phyloP scores from a whole-genome alignment of 2,329 filamentous ascomycete species.

The Penicillium janthinellum region DNA sequence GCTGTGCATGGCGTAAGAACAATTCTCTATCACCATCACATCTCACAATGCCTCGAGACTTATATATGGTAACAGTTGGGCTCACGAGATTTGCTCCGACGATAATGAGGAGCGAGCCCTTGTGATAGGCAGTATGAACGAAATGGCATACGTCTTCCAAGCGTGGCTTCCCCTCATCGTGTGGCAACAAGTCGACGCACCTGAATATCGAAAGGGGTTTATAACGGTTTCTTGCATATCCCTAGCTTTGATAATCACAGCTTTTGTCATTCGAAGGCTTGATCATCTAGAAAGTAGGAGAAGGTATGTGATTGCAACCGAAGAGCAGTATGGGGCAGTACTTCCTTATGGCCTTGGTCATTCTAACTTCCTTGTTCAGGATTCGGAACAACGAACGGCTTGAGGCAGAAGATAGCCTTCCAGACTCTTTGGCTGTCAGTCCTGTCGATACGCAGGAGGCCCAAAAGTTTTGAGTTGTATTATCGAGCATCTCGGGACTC shows the following conservation, averaged over 20 bases:
- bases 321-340: neutral
- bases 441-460: neutral
- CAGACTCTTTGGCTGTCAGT: neutral
- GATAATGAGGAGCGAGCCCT: slow-evolving; percentile 68
- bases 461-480: neutral
- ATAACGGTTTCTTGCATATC: slow-evolving; percentile 57
- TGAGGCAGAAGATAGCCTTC: slow-evolving; percentile 5
- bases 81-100: slow-evolving; percentile 56
- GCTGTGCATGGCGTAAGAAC: slow-evolving; percentile 53
- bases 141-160: slow-evolving; percentile 69
- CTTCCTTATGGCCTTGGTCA: neutral
- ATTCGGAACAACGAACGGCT: neutral
- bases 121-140: slow-evolving; percentile 67
- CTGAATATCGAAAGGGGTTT: slow-evolving; percentile 62
- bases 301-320: slow-evolving; percentile 2
- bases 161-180: slow-evolving; percentile 69
- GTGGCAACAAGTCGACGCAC: slow-evolving; percentile 66
- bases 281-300: slow-evolving; percentile 10
- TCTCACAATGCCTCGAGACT: neutral
- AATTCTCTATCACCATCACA: neutral
- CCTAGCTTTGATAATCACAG: slow-evolving; percentile 52
- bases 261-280: slow-evolving; percentile 46
- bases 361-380: neutral
- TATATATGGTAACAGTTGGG: slow-evolving; percentile 42
- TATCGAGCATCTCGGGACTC: no score